Conservation (phyloP, 2,329 filamentous ascomycete genomes). For the Polytolypa hystricis region DNA sequence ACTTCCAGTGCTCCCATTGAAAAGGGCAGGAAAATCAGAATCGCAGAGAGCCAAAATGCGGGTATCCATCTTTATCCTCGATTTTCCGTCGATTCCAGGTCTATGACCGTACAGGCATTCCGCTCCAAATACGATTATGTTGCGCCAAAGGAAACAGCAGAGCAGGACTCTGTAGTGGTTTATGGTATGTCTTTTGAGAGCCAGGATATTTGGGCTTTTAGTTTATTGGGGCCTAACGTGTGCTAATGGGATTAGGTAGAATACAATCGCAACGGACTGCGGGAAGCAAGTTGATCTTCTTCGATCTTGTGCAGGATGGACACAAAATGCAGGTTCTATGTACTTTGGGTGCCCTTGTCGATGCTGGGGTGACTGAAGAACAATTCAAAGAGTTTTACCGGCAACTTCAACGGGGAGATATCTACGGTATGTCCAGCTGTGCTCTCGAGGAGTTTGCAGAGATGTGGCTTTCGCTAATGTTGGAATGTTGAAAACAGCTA, state of each 20-base stretch:
- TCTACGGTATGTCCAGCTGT: constrained; percentile 53
- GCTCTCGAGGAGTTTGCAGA: too few species aligned
- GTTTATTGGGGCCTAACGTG: constrained; percentile 12
- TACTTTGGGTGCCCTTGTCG: constrained; percentile 43
- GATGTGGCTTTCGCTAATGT: too few species aligned
- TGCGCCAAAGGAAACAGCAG: constrained; percentile 29
- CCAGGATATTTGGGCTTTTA: constrained; percentile 11
- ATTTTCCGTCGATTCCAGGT: constrained; percentile 19
- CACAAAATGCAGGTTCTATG: constrained; percentile 65
- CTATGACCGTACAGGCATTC: constrained; percentile 27
- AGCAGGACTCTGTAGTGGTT: constrained; percentile 28
- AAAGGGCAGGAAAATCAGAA: constrained; percentile 25
- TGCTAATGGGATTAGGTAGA: constrained; percentile 52
- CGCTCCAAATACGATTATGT: constrained; percentile 26
- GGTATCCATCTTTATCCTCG: constrained; percentile 30
- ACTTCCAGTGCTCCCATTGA: constrained; percentile 18
- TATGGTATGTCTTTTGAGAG: constrained; percentile 29
- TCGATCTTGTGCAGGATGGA: constrained; percentile 67
- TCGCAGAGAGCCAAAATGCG: constrained; percentile 27
- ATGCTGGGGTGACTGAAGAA: constrained; percentile 27
- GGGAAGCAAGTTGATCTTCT: constrained; percentile 70
- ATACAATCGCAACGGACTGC: constrained; percentile 59
- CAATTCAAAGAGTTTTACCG: constrained; percentile 51
- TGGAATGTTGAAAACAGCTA: constrained; percentile 45
- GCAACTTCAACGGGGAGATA: constrained; percentile 68